phyloP scores from a whole-genome alignment of 1,284 basidiomycete genomes.

The Ustilago tritici region DNA sequence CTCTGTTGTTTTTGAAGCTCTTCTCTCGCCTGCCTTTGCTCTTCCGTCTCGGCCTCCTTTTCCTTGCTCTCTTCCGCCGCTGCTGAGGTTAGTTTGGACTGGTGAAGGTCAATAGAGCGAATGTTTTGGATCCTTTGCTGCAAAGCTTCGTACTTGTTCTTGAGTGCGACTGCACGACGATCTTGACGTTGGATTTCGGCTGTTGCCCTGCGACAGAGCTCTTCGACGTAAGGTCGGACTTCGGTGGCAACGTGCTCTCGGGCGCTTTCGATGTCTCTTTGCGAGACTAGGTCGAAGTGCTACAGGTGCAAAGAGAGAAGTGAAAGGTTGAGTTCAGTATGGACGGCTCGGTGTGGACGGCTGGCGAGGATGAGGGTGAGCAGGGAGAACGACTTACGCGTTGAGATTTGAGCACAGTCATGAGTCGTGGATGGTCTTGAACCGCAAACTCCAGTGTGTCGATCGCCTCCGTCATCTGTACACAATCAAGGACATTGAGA shows the following conservation, averaged over 20 bases:
- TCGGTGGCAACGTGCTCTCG: slow-evolving; percentile 45
- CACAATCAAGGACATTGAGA: not conserved
- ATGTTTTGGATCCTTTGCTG: slow-evolving; percentile 40
- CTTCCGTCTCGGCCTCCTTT: not conserved
- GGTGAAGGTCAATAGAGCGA: slow-evolving; percentile 35
- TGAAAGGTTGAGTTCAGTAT: not conserved
- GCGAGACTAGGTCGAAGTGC: slow-evolving; percentile 49
- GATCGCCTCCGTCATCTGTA: slow-evolving; percentile 44
- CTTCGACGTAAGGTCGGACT: slow-evolving; percentile 48
- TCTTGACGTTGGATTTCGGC: slow-evolving; percentile 41
- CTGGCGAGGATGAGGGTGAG: not conserved
- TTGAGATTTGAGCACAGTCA: slow-evolving; percentile 46
- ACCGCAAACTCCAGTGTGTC: slow-evolving; percentile 40
- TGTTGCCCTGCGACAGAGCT: slow-evolving; percentile 35
- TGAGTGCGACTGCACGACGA: slow-evolving; percentile 33
- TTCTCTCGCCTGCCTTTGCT: slow-evolving; percentile 1
- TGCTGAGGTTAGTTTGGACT: slow-evolving; percentile 32
- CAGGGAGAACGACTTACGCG: slow-evolving; percentile 27
- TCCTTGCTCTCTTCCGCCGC: not conserved
- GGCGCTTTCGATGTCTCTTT: slow-evolving; percentile 36
- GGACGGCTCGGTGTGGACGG: too few relatives aligned
- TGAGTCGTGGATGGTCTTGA: slow-evolving; percentile 48
- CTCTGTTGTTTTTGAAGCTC: slow-evolving; percentile 13
- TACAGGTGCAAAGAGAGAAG: not conserved
- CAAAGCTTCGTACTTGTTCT: slow-evolving; percentile 35